phyloP scores from a whole-genome alignment of 768 basidiomycete species.

The Saitozyma sp. region DNA sequence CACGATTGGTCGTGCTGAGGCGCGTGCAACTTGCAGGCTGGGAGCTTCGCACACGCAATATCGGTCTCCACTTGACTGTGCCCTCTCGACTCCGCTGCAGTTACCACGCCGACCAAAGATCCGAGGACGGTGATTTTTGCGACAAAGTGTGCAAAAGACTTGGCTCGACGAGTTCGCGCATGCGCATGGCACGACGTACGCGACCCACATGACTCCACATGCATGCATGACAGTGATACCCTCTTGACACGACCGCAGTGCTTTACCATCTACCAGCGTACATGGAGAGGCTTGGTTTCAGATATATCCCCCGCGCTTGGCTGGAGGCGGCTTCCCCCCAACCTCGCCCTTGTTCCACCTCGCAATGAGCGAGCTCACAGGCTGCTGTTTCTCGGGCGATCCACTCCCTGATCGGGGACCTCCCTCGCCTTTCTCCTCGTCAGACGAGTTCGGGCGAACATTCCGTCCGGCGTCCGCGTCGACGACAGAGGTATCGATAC shows the following conservation, averaged over 20 bases:
- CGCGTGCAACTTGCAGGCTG: background rate
- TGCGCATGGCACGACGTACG: background rate
- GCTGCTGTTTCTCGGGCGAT: slow-evolving; percentile 42
- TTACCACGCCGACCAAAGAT: slow-evolving; percentile 31
- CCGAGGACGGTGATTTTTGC: slow-evolving; percentile 34
- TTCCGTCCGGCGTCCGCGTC: background rate
- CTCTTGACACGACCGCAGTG: background rate
- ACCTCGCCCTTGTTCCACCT: slow-evolving; percentile 47
- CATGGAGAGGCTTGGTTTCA: background rate
- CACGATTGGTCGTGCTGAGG: slow-evolving; percentile 33
- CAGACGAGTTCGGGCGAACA: background rate
- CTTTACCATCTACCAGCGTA: background rate
- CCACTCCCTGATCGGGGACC: slow-evolving; percentile 1
- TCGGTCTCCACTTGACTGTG: background rate
- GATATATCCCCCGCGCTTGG: slow-evolving; percentile 19
- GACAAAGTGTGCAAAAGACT: background rate
- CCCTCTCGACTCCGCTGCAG: too few relatives aligned
- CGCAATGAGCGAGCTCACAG: slow-evolving; percentile 48
- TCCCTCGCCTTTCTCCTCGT: too few relatives aligned
- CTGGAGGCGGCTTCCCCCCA: slow-evolving; percentile 5
- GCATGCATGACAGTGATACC: background rate
- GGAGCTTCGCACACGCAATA: slow-evolving; percentile 15
- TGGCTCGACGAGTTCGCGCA: background rate
- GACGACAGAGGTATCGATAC: background rate
- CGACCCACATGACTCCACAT: background rate